Evolutionary conservation across 768 basidiomycete species (phyloP), one percentile per base, ranked within the genome.

Genomic region (Amanita jacksonii): DNA sequence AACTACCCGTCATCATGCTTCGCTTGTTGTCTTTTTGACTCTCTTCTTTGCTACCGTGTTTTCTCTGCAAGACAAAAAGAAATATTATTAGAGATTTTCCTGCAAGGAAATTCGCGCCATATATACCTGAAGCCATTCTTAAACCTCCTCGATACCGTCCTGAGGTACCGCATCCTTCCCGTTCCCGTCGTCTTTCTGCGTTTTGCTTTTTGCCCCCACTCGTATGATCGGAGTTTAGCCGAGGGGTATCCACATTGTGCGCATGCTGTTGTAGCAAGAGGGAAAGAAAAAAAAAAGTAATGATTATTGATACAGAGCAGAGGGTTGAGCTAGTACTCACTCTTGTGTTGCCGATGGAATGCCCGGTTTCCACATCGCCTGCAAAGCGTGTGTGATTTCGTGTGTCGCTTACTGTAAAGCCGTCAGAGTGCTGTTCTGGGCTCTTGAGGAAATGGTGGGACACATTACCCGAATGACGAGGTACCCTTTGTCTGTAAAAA

Each of bases 191-290:
- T 98, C 83, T 94, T 96, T 81, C 94, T 85, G 69, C 96, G 85
- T 81, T 98, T 97, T 43, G 96, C 96, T 79, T 99, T 99, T 63
- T 81, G 76, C 54, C 92, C 91, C 96, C 96, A 98, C 69, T 97
- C 86, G 68, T 81, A 98, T 57, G 89, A 92, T 59, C 94, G 81
- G 57, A 94, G 68, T 70, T 89, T 98, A 44, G 96, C 93, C 45
- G 90, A 70, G 35, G 96, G 96, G 71, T 91, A 98, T 46, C 94
- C 96, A 64, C 96, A 97, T 62, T 89, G 86, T 18, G 83, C 85
- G 69, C 96, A 98, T 48, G 81, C 92, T 96, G 25, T 22, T 18
- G 15, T 9, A 30, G n/a, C 5, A 10, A 12, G 9, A 8, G 24
- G 28, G 13, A n/a, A n/a, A 13, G 16, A 8, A n/a, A 35, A 28